A percentile compares a stretch with the other conserved stretches of the same genome.
Conservation (phyloP, 78 protist species). For the Protostelium mycophagum region DNA sequence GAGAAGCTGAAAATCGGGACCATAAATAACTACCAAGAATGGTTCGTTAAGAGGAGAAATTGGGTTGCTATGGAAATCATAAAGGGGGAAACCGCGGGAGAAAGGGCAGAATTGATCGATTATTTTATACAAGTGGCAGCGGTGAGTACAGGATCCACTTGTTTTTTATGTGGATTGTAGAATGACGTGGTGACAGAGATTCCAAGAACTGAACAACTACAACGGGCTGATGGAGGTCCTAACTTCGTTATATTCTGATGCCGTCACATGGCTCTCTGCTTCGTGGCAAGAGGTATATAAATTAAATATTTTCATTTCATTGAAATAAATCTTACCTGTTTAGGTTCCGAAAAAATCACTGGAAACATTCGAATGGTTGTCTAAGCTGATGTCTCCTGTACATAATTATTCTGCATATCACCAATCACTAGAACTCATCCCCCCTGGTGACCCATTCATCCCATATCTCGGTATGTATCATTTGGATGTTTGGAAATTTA, state of each 20-base stretch:
- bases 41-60: not conserved
- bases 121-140: conserved; percentile 44
- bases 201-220: conserved; percentile 48
- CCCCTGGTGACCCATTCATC: conserved; percentile 42
- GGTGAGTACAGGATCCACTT: too few species aligned
- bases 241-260: conserved; percentile 33
- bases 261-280: not conserved
- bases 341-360: conserved; percentile 35
- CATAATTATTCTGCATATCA: conserved; percentile 37
- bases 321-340: not conserved
- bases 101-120: conserved; percentile 50
- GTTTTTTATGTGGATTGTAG: too few species aligned
- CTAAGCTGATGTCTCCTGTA: conserved; percentile 30
- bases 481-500: too few species aligned
- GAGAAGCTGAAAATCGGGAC: not conserved
- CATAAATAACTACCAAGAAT: not conserved
- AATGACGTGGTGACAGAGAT: too few species aligned
- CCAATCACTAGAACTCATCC: conserved; percentile 13
- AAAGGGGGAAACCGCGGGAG: conserved; percentile 57
- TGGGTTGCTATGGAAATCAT: conserved; percentile 62
- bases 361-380: conserved; percentile 25
- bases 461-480: too few species aligned
- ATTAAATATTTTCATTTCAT: too few species aligned
- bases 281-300: not conserved
- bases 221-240: conserved; percentile 61